Conservation (phyloP, 805 yeast species). For the Kluyveromyces starmeri region DNA sequence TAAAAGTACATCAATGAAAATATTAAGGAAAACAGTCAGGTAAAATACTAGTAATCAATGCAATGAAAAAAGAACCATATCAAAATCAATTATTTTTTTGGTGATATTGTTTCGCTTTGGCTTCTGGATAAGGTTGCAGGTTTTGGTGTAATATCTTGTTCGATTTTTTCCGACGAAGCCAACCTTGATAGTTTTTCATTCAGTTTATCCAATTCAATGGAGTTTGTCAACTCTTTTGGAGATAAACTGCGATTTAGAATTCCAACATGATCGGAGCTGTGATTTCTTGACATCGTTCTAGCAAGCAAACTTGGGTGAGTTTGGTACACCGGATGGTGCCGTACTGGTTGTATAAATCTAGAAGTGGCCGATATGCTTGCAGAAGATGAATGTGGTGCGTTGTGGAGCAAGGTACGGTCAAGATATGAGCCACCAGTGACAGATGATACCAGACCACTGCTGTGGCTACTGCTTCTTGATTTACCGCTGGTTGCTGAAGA, state of each 20-base stretch:
- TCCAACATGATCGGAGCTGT: constrained; percentile 3
- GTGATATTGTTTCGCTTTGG: constrained; percentile 11
- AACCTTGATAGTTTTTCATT: constrained; percentile 26
- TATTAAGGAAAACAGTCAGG: no score
- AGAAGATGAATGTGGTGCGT: not conserved
- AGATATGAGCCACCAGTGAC: not conserved
- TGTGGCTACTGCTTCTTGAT: constrained; percentile 9
- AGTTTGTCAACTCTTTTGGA: constrained; percentile 2
- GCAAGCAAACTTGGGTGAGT: constrained; percentile 7
- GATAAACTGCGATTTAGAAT: constrained; percentile 3
- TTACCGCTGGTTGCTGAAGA: constrained; percentile 17
- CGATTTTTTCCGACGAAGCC: constrained; percentile 10
- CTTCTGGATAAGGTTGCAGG: constrained; percentile 9
- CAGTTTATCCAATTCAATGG: constrained; percentile 23
- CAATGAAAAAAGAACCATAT: no score
- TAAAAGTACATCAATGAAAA: no score
- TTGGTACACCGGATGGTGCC: constrained; percentile 6
- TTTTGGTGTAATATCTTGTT: constrained; percentile 5
- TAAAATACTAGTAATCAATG: no score
- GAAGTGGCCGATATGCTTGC: constrained; percentile 5
- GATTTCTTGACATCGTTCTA: constrained; percentile 6
- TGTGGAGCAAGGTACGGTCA: not conserved
- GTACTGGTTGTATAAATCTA: constrained; percentile 2
- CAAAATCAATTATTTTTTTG: no score
- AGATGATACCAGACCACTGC: not conserved